Conservation (phyloP, 306 rosid species). For the Parietaria judaica region DNA sequence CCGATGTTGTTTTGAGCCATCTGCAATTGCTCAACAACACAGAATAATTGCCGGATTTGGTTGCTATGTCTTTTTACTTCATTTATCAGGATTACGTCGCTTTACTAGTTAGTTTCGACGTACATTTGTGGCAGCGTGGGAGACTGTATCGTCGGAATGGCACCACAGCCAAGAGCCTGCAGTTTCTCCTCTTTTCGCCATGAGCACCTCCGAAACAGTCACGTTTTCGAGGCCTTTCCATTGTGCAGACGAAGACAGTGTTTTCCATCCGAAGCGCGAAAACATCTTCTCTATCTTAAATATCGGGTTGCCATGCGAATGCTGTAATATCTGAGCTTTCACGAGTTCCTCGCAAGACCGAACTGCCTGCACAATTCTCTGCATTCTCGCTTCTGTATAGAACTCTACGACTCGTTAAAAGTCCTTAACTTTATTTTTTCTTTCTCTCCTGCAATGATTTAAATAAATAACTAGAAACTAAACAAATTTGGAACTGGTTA, state of each 20-base stretch:
- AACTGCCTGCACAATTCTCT: conserved; percentile 34
- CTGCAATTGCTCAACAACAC: conserved; percentile 28
- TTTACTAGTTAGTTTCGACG: background rate
- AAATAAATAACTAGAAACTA: too few species aligned
- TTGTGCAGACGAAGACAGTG: conserved; percentile 33
- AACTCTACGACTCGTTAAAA: background rate
- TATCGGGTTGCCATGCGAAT: conserved; percentile 32
- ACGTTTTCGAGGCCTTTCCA: conserved; percentile 77
- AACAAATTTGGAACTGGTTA: background rate
- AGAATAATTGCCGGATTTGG: background rate
- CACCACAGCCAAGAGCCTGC: conserved; percentile 74
- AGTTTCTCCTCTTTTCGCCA: conserved; percentile 47
- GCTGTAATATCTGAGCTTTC: conserved; percentile 38
- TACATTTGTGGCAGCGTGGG: conserved; percentile 58
- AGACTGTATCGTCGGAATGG: conserved; percentile 43
- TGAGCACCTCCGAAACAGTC: conserved; percentile 60
- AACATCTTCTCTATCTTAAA: conserved; percentile 21
- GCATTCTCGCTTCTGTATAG: conserved; percentile 38
- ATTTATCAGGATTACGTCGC: background rate
- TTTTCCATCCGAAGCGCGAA: conserved; percentile 29
- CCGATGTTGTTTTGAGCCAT: conserved; percentile 76
- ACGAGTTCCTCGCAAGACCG: conserved; percentile 29
- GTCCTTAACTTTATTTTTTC: background rate
- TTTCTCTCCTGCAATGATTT: background rate
- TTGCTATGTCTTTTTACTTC: background rate